Percentiles rank a stretch among this genome's conserved stretches.
These are phyloP conservation scores for Excoecaria cochinchinensis DNA, from an alignment of 345 rosid genomes.

Conservation along the genomic window DNA sequence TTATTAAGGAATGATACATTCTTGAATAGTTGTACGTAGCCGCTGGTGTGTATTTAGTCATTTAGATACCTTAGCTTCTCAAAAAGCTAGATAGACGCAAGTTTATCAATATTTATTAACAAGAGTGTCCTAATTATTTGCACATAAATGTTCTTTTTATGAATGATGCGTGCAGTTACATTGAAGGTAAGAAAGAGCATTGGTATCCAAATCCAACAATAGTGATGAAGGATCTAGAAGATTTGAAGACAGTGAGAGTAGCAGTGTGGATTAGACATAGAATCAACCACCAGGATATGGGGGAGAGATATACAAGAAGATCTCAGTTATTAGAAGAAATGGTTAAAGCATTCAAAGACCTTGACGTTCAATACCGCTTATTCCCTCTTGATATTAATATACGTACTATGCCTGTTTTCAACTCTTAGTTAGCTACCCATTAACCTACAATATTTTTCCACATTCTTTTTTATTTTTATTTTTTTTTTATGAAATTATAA, in stretches of 20 bases:
- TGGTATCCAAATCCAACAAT: conserved; percentile 64
- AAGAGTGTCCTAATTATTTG: too few relatives aligned
- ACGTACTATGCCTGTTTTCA: conserved; percentile 38
- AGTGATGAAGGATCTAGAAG: conserved; percentile 52
- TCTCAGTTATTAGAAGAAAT: conserved; percentile 61
- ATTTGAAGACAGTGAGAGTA: conserved; percentile 43
- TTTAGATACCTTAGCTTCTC: too few relatives aligned
- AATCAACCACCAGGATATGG: conserved; percentile 67
- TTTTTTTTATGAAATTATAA: too few relatives aligned
- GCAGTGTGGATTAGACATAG: conserved; percentile 69
- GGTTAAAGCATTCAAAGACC: conserved; percentile 59
- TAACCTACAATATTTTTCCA: neutral
- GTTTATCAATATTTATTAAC: too few relatives aligned
- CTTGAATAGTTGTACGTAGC: too few relatives aligned
- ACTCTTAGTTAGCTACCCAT: neutral
- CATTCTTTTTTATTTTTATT: too few relatives aligned
- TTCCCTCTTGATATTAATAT: conserved; percentile 68
- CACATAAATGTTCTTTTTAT: too few relatives aligned
- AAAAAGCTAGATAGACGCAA: too few relatives aligned
- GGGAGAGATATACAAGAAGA: conserved; percentile 60
- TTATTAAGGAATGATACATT: too few relatives aligned
- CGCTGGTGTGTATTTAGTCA: too few relatives aligned
- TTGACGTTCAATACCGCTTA: conserved; percentile 68
- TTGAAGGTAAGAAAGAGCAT: conserved; percentile 67
- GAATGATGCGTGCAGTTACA: conserved; percentile 19